These are phyloP conservation scores for Pseudovirgaria hyperparasitica DNA, from an alignment of 2,329 filamentous ascomycete genomes.

Conservation along the genomic window DNA sequence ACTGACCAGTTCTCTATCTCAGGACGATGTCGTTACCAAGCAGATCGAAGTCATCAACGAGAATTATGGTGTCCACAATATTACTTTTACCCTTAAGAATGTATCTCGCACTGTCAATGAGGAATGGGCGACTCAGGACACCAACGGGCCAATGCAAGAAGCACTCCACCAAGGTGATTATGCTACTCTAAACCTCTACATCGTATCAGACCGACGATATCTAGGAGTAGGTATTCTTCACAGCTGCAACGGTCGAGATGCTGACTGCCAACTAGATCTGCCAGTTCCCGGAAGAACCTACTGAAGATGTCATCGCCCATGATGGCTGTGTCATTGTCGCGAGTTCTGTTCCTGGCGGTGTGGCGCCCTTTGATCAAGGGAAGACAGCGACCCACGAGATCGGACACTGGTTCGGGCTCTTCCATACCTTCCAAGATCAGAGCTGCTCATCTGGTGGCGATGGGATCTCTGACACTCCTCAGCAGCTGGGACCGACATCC, in stretches of 20 bases:
- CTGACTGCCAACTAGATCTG: conserved; percentile 6
- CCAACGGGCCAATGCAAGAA: no score
- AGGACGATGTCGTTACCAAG: no score
- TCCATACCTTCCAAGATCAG: no score
- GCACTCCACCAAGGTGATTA: no score
- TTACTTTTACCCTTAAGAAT: no score
- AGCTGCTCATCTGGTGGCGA: no score
- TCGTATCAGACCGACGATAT: conserved; percentile 5
- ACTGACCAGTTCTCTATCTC: no score
- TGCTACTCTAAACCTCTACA: conserved; percentile 16
- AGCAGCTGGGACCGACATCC: conserved; percentile 9
- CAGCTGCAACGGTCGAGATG: conserved; percentile 1
- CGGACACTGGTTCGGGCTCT: conserved; percentile 21
- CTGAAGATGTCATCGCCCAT: conserved; percentile 8
- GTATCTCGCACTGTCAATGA: no score
- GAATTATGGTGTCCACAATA: no score
- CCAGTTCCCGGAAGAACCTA: conserved; percentile 7
- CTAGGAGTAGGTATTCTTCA: conserved; percentile 7
- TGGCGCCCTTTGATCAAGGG: conserved; percentile 9
- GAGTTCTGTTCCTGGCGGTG: conserved; percentile 13
- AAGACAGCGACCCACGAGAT: conserved; percentile 19
- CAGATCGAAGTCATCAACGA: no score
- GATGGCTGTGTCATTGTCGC: conserved; percentile 12
- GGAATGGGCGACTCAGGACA: no score
- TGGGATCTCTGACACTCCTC: conserved; percentile 16